Percentiles rank a stretch among this genome's conserved stretches.
Conservation (phyloP, 352 stramenopile genomes). For the Blastocystis sp. region DNA sequence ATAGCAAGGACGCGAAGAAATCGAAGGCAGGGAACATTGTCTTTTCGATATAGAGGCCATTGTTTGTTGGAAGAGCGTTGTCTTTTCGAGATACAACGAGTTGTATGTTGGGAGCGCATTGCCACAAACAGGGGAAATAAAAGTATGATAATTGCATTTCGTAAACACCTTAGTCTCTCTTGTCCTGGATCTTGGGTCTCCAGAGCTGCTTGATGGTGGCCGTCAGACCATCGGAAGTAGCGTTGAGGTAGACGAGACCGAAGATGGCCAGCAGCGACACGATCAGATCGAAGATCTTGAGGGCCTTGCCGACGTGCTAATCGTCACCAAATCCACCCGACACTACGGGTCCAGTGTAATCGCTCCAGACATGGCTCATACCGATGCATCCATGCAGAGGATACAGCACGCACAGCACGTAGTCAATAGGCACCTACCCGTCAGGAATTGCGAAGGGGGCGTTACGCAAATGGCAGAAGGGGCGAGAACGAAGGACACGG, state of each 20-base stretch:
- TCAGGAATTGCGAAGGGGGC: background rate
- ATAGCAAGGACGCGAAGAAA: background rate
- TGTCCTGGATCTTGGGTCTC: slow-evolving; percentile 67
- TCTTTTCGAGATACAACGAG: background rate
- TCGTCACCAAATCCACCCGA: background rate
- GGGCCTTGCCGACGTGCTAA: slow-evolving; percentile 47
- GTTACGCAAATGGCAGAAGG: slow-evolving; percentile 55
- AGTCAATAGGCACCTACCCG: slow-evolving; percentile 65
- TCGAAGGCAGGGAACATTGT: background rate
- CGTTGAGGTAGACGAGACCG: slow-evolving; percentile 63
- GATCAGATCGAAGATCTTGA: slow-evolving; percentile 39
- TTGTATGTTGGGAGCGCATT: no score
- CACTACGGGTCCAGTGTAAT: slow-evolving; percentile 53
- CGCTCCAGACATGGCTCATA: slow-evolving; percentile 69
- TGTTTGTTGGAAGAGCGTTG: no score
- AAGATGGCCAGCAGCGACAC: slow-evolving; percentile 56
- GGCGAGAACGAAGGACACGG: slow-evolving; percentile 65
- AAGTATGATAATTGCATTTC: slow-evolving; percentile 46
- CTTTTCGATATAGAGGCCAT: no score
- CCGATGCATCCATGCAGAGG: slow-evolving; percentile 69
- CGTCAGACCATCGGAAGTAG: slow-evolving; percentile 66
- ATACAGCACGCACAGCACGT: slow-evolving; percentile 66
- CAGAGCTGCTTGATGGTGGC: slow-evolving; percentile 63
- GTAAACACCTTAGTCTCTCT: slow-evolving; percentile 57
- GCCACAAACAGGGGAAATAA: slow-evolving; percentile 10